Evolutionary conservation across 164 flowering plant species (phyloP).

Genomic region (Berberis vulgaris): DNA sequence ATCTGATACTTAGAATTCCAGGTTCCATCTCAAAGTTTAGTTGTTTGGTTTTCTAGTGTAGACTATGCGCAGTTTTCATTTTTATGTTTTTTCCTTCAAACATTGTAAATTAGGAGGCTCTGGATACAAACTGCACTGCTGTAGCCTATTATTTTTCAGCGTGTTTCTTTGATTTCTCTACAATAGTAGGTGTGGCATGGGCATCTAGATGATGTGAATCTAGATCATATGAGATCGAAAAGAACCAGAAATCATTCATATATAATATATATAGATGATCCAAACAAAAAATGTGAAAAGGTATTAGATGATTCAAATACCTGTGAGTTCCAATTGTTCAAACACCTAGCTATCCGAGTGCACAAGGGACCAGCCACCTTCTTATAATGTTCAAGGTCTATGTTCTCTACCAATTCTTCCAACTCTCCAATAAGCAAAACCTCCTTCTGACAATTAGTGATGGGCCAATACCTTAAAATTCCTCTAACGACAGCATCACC

Average conservation of each 20-base stretch:
- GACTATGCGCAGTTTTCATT: too few species aligned
- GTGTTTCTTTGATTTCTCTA: too few species aligned
- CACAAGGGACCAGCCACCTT: conserved; percentile 50
- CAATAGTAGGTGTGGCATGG: too few species aligned
- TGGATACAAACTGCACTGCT: too few species aligned
- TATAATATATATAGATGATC: neutral
- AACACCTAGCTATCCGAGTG: conserved; percentile 39
- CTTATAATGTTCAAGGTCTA: conserved; percentile 36
- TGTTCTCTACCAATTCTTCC: conserved; percentile 60
- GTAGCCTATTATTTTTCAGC: too few species aligned
- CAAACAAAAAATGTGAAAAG: too few species aligned
- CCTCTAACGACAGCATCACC: conserved; percentile 46
- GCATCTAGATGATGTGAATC: neutral
- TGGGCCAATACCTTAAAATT: conserved; percentile 61
- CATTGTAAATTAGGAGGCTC: too few species aligned
- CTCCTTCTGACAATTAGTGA: conserved; percentile 62
- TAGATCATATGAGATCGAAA: neutral
- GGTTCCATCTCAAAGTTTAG: neutral
- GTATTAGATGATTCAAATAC: conserved; percentile 13
- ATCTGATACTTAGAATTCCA: neutral
- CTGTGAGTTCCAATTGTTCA: conserved; percentile 65
- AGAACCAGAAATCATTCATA: neutral
- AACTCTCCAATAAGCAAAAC: conserved; percentile 53
- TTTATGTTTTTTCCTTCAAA: too few species aligned
- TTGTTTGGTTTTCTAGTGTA: too few species aligned